A percentile compares a stretch with the other conserved stretches of the same genome.
These are phyloP conservation scores for Yarrowia sp. DNA, from an alignment of 805 yeast species.

Conservation along the genomic window DNA sequence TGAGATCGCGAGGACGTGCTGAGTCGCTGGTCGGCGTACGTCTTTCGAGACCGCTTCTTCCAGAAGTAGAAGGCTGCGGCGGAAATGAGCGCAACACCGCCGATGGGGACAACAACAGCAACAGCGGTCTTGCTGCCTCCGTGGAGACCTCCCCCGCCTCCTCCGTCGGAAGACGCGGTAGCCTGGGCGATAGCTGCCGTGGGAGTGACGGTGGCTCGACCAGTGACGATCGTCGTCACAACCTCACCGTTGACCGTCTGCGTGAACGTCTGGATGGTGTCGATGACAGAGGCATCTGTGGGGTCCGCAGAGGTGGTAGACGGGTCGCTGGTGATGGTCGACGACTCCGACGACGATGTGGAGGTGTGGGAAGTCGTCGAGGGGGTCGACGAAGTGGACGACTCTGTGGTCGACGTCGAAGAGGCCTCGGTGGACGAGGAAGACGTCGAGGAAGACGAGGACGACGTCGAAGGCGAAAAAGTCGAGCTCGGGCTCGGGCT, in stretches of 20 bases:
- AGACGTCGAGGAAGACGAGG: not conserved
- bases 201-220: conserved; percentile 18
- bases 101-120: conserved; percentile 18
- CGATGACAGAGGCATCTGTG: not conserved
- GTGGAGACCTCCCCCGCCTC: conserved; percentile 9
- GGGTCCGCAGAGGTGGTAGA: not conserved
- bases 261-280: conserved; percentile 10
- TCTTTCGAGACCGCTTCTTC: conserved; percentile 13
- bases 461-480: not conserved
- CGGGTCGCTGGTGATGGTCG: not conserved
- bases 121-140: conserved; percentile 22
- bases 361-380: not conserved
- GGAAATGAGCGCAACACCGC: conserved; percentile 11
- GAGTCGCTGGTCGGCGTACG: conserved; percentile 22
- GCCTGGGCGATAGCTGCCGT: conserved; percentile 2
- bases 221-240: conserved; percentile 2
- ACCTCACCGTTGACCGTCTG: conserved; percentile 13
- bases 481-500: not conserved
- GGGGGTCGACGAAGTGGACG: not conserved
- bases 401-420: not conserved
- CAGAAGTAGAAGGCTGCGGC: conserved; percentile 18
- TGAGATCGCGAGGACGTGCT: not conserved
- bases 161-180: not conserved
- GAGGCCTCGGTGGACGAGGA: not conserved
- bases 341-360: not conserved